A percentile compares a stretch with the other conserved stretches of the same genome.
Evolutionary conservation across 306 rosid genomes (phyloP).

Genomic region (Lablab purpureus): DNA sequence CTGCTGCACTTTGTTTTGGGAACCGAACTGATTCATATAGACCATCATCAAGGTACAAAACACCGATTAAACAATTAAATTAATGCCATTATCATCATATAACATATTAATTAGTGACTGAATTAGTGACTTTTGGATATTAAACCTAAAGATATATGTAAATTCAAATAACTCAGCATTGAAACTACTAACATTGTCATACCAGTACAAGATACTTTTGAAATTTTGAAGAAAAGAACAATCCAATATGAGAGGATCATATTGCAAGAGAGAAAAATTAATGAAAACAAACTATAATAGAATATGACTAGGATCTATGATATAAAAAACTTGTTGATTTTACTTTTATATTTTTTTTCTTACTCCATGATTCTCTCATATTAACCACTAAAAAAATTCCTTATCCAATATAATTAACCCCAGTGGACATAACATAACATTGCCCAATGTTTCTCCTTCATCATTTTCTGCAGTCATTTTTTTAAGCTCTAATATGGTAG

Average conservation of each 20-base stretch:
- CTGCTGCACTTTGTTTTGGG: constrained; percentile 52
- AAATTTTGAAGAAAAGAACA: not conserved
- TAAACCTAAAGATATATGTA: constrained; percentile 18
- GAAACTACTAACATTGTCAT: not conserved
- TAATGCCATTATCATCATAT: constrained; percentile 6
- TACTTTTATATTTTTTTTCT: not conserved
- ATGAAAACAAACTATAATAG: not conserved
- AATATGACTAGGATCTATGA: not conserved
- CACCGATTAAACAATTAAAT: constrained; percentile 22
- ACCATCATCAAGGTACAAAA: constrained; percentile 39
- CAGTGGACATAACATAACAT: not conserved
- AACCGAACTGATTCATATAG: constrained; percentile 67
- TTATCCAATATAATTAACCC: constrained; percentile 7
- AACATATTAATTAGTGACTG: constrained; percentile 14
- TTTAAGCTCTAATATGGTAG: not conserved
- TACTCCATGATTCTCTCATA: not conserved
- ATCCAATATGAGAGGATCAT: constrained; percentile 20
- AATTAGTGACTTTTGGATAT: constrained; percentile 31
- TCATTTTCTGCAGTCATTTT: not conserved
- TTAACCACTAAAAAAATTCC: not conserved
- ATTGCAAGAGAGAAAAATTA: not conserved
- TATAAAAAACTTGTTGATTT: not conserved
- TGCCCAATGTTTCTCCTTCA: not conserved
- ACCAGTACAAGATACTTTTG: not conserved
- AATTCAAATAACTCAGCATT: constrained; percentile 24